Evolutionary conservation across 164 flowering plant species (phyloP).

Genomic region (Stephania cephalantha): DNA sequence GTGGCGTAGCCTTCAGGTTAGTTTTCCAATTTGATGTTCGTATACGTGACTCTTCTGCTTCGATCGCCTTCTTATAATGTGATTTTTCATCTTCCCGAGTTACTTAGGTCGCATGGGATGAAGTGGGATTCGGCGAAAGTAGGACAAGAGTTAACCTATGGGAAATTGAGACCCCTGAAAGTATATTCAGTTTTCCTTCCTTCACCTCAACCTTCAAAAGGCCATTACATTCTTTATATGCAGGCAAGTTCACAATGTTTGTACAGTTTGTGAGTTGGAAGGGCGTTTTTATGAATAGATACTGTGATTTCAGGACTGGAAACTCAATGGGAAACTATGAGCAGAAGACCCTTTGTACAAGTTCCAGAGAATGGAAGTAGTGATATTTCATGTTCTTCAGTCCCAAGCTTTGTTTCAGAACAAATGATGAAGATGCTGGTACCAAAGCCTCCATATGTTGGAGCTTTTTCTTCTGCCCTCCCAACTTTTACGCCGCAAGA

Average conservation of each 20-base stretch:
- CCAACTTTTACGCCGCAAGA: conserved; percentile 31
- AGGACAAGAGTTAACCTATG: conserved; percentile 79
- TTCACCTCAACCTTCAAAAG: conserved; percentile 72
- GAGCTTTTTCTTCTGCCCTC: conserved; percentile 25
- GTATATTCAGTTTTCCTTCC: conserved; percentile 80
- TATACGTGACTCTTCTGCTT: not conserved
- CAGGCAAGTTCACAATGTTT: conserved; percentile 40
- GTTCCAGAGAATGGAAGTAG: conserved; percentile 41
- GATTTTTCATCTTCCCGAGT: conserved; percentile 1
- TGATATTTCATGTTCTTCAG: conserved; percentile 29
- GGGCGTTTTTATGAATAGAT: not conserved
- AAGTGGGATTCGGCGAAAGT: conserved; percentile 75
- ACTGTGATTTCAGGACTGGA: conserved; percentile 35
- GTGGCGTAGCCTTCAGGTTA: conserved; percentile 94
- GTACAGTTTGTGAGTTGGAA: not conserved
- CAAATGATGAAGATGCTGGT: conserved; percentile 64
- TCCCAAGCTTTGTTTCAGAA: conserved; percentile 49
- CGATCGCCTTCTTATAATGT: not conserved
- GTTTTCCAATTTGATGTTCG: conserved; percentile 2
- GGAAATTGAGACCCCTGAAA: conserved; percentile 97
- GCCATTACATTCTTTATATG: conserved; percentile 45
- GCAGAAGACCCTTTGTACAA: conserved; percentile 49
- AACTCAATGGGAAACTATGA: conserved; percentile 53
- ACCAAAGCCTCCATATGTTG: conserved; percentile 39
- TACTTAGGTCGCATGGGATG: conserved; percentile 96